Percentiles rank a stretch among this genome's conserved stretches.
Conservation (phyloP, 768 basidiomycete species). For the Psilocybe cubensis region DNA sequence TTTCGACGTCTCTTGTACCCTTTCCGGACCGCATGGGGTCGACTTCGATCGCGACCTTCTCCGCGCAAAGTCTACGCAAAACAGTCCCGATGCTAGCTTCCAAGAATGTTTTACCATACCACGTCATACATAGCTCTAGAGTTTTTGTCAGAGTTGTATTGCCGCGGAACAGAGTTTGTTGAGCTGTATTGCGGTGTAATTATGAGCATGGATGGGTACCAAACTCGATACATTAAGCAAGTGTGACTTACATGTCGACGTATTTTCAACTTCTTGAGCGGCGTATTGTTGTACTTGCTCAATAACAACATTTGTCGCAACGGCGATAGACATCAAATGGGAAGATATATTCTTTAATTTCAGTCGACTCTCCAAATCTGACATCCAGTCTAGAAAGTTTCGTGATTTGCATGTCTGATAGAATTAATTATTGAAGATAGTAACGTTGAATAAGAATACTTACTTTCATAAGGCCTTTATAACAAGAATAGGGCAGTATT, state of each 20-base stretch:
- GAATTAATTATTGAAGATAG: not conserved
- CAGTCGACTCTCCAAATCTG: slow-evolving; percentile 66
- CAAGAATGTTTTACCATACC: slow-evolving; percentile 80
- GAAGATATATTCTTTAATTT: slow-evolving; percentile 65
- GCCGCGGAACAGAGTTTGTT: slow-evolving; percentile 75
- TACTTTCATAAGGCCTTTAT: slow-evolving; percentile 64
- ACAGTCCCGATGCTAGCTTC: slow-evolving; percentile 77
- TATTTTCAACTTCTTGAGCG: slow-evolving; percentile 69
- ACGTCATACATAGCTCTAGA: slow-evolving; percentile 80
- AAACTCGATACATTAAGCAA: not conserved
- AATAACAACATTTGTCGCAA: slow-evolving; percentile 66
- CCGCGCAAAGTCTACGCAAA: slow-evolving; percentile 70
- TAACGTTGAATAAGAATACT: slow-evolving; percentile 15
- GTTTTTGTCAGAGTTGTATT: slow-evolving; percentile 73
- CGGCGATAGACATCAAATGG: slow-evolving; percentile 69
- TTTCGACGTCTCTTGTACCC: slow-evolving; percentile 61
- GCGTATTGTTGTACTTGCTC: slow-evolving; percentile 74
- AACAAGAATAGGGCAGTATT: slow-evolving; percentile 70
- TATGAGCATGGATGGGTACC: not conserved
- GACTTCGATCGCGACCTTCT: slow-evolving; percentile 81
- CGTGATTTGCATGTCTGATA: slow-evolving; percentile 56
- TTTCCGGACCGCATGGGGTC: slow-evolving; percentile 74
- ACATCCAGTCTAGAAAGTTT: slow-evolving; percentile 77
- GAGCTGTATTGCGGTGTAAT: slow-evolving; percentile 49
- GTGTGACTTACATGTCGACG: slow-evolving; percentile 58